These are phyloP conservation scores for Apiospora hydei DNA, from an alignment of 2,329 filamentous ascomycete genomes.

Conservation along the genomic window DNA sequence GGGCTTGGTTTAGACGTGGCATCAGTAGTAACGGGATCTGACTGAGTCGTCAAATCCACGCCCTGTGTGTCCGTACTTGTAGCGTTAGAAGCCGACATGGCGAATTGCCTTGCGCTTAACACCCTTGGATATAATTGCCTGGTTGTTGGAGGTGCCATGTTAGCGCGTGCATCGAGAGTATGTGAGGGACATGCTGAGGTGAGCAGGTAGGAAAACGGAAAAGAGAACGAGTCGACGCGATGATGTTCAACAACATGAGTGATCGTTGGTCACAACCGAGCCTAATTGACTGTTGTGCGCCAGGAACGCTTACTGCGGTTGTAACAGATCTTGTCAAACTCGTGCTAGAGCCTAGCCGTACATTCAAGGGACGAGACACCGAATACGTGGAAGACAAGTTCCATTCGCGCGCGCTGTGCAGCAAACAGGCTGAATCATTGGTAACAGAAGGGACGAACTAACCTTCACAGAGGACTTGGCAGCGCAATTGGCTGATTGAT, in stretches of 20 bases:
- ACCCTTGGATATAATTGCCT: constrained; percentile 26
- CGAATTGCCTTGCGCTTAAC: constrained; percentile 29
- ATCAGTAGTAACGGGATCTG: constrained; percentile 25
- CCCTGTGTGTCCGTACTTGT: constrained; percentile 28
- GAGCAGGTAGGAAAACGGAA: background rate
- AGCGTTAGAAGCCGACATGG: constrained; percentile 29
- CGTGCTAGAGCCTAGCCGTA: background rate
- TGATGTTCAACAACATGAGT: constrained; percentile 7
- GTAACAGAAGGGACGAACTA: background rate
- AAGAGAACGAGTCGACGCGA: background rate
- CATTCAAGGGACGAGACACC: constrained; percentile 4
- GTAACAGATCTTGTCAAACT: constrained; percentile 14
- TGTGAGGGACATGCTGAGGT: background rate
- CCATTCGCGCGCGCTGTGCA: background rate
- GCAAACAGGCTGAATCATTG: constrained; percentile 11
- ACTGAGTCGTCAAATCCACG: constrained; percentile 26
- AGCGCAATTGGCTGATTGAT: constrained; percentile 14
- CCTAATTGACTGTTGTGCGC: constrained; percentile 17
- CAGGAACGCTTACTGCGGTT: background rate
- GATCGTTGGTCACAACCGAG: constrained; percentile 18
- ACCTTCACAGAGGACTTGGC: constrained; percentile 8
- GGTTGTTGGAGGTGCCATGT: constrained; percentile 25
- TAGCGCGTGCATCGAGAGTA: constrained; percentile 19
- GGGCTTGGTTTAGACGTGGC: constrained; percentile 19
- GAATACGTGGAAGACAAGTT: background rate